Evolutionary conservation across 495 filamentous ascomycete species (phyloP).

Genomic region (Amphirosellinia nigrospora): DNA sequence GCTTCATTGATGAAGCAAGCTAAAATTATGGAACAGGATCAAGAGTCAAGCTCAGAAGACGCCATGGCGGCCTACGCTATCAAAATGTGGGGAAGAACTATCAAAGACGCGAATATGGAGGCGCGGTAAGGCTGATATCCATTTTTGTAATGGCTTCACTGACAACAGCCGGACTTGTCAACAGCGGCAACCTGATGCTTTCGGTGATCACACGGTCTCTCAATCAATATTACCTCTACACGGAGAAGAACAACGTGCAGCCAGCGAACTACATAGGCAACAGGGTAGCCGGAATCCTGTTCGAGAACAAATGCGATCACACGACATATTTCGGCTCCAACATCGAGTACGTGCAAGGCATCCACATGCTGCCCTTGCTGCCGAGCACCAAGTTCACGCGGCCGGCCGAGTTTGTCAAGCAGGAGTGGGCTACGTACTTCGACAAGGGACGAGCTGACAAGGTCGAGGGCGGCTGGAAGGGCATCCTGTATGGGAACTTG

Average conservation of each 20-base stretch:
- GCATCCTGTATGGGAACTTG: constrained; percentile 82
- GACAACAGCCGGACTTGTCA: not conserved
- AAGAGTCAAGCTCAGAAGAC: constrained; percentile 93
- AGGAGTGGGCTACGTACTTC: constrained; percentile 90
- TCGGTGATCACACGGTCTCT: constrained; percentile 73
- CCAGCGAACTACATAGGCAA: constrained; percentile 80
- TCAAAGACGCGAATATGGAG: constrained; percentile 79
- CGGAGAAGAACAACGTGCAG: constrained; percentile 72
- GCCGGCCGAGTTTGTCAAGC: constrained; percentile 68
- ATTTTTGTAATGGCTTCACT: not conserved
- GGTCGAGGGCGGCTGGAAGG: constrained; percentile 79
- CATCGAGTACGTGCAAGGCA: constrained; percentile 86
- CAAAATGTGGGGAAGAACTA: constrained; percentile 90
- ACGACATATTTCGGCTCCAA: constrained; percentile 89
- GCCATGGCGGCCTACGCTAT: constrained; percentile 85
- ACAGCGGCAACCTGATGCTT: constrained; percentile 79
- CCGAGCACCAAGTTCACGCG: constrained; percentile 74
- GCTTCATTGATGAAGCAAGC: not conserved
- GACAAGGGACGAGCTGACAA: constrained; percentile 61
- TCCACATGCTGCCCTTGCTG: constrained; percentile 93
- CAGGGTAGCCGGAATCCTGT: constrained; percentile 89
- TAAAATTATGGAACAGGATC: constrained; percentile 54
- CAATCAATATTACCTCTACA: constrained; percentile 81
- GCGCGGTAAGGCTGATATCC: constrained; percentile 57
- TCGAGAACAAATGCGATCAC: constrained; percentile 97